These are phyloP conservation scores for Globisporangium spiculum DNA, from an alignment of 352 stramenopile species.

Conservation along the genomic window DNA sequence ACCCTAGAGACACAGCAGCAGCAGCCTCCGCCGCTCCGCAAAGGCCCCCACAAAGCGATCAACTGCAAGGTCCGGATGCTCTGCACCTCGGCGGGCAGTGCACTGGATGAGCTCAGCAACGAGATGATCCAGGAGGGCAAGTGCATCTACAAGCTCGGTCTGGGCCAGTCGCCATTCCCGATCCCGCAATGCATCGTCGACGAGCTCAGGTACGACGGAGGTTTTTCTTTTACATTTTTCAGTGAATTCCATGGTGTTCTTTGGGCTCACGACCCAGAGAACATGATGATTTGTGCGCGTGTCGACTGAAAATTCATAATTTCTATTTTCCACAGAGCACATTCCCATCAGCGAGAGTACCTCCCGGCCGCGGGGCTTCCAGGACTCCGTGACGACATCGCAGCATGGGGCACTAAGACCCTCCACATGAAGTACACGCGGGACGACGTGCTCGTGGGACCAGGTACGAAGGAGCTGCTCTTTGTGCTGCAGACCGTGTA, in stretches of 20 bases:
- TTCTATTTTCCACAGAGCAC: conserved; percentile 34
- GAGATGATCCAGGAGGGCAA: conserved; percentile 79
- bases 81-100: conserved; percentile 71
- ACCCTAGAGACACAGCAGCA: conserved; percentile 12
- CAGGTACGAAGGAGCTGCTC: conserved; percentile 87
- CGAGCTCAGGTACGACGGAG: conserved; percentile 57
- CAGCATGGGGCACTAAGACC: conserved; percentile 53
- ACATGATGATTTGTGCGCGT: not conserved
- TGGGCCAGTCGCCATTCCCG: conserved; percentile 86
- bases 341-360: conserved; percentile 84
- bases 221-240: not conserved
- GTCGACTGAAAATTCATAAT: conserved; percentile 6
- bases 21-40: conserved; percentile 11
- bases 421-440: conserved; percentile 61
- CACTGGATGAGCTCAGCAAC: conserved; percentile 84
- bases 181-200: conserved; percentile 87
- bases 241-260: conserved; percentile 18
- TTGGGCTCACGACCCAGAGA: not conserved
- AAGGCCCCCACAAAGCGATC: conserved; percentile 73
- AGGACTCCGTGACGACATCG: conserved; percentile 77
- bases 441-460: conserved; percentile 82
- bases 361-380: conserved; percentile 73
- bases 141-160: conserved; percentile 80
- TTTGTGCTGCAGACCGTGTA: conserved; percentile 89
- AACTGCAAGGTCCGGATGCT: conserved; percentile 88